Conservation (phyloP, 352 stramenopile species). For the Phytopythium montanum region DNA sequence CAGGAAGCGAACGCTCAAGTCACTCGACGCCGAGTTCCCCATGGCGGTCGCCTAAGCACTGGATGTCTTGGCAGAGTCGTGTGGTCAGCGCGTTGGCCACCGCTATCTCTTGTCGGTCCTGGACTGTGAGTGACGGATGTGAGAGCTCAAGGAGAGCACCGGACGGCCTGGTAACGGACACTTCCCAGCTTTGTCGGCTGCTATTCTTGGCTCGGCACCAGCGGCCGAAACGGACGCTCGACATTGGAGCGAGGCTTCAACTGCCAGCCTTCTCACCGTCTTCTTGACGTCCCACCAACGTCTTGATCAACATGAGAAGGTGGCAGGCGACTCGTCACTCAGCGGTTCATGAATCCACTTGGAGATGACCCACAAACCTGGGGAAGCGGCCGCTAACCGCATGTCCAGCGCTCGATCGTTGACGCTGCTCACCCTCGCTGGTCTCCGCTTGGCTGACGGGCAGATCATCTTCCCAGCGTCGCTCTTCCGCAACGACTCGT, state of each 20-base stretch:
- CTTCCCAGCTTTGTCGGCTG: not conserved
- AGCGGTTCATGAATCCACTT: not conserved
- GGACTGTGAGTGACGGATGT: not conserved
- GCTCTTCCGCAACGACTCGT: constrained; percentile 1
- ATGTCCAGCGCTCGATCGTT: not conserved
- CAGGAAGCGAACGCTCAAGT: constrained; percentile 39
- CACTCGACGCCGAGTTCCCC: constrained; percentile 44
- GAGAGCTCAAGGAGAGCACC: not conserved
- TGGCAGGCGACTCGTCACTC: not conserved
- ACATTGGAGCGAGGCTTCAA: not conserved
- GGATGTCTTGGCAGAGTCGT: not conserved
- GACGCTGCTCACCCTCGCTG: not conserved
- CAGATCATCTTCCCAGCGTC: not conserved
- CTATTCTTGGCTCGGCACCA: not conserved
- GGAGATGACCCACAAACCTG: not conserved
- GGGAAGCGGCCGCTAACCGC: not conserved
- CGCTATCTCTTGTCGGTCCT: not conserved
- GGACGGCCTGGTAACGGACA: not conserved
- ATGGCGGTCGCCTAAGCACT: constrained; percentile 20
- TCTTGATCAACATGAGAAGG: not conserved
- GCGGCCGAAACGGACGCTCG: not conserved
- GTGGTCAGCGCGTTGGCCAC: not conserved
- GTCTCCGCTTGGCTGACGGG: not conserved
- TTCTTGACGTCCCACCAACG: too few species aligned
- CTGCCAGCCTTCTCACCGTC: not conserved